These are phyloP conservation scores for Aspergillus nomiae DNA, from an alignment of 2,329 filamentous ascomycete species.

Conservation along the genomic window DNA sequence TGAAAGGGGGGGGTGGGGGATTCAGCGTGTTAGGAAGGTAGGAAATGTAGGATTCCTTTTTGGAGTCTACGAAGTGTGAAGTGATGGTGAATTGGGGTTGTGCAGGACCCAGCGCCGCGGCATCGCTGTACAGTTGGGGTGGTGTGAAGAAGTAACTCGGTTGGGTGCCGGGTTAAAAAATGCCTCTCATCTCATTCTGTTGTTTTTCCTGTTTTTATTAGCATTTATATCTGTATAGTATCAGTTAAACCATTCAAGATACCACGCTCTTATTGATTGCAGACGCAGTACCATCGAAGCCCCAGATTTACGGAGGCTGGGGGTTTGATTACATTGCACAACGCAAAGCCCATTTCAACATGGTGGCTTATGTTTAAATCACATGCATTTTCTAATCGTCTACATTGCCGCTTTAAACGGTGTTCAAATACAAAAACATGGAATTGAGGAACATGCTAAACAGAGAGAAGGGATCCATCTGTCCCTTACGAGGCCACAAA, in stretches of 20 bases:
- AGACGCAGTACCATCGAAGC: not conserved
- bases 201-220: not conserved
- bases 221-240: slow-evolving; percentile 11
- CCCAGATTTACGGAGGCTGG: not conserved
- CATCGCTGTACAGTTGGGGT: not conserved
- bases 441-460: slow-evolving; percentile 16
- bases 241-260: slow-evolving; percentile 9
- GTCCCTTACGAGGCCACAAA: slow-evolving; percentile 11
- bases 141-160: not conserved
- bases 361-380: not conserved
- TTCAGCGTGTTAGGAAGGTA: not conserved
- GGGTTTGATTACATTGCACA: not conserved
- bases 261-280: slow-evolving; percentile 6
- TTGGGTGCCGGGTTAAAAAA: not conserved
- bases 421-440: slow-evolving; percentile 19
- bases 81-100: not conserved
- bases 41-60: not conserved
- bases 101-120: not conserved
- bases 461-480: slow-evolving; percentile 2
- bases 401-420: slow-evolving; percentile 8
- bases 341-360: not conserved
- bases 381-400: slow-evolving; percentile 12
- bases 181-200: not conserved
- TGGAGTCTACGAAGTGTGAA: not conserved
- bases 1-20: not conserved